phyloP scores from a whole-genome alignment of 768 basidiomycete genomes.

The Lactifluus echinatus region DNA sequence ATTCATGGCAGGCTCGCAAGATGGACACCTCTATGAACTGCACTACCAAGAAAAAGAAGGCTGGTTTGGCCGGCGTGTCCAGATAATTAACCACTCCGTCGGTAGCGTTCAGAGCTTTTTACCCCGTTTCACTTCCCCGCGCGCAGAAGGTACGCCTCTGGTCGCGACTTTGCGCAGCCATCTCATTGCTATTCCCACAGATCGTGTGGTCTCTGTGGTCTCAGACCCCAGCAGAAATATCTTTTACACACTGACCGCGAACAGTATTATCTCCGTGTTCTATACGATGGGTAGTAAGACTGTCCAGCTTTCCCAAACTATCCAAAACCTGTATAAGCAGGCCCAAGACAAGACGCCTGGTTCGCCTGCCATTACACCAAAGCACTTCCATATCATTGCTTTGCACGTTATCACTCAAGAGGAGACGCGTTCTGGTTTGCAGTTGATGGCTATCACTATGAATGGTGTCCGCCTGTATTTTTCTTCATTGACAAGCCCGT shows the following conservation, averaged over 20 bases:
- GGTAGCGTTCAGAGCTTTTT: slow-evolving; percentile 71
- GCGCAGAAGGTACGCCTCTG: slow-evolving; percentile 51
- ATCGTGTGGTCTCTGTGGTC: slow-evolving; percentile 60
- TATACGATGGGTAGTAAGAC: slow-evolving; percentile 53
- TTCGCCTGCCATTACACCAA: slow-evolving; percentile 59
- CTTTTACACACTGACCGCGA: slow-evolving; percentile 69
- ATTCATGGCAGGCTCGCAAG: slow-evolving; percentile 80
- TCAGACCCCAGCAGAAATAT: slow-evolving; percentile 61
- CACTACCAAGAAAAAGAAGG: slow-evolving; percentile 86
- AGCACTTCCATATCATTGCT: slow-evolving; percentile 59
- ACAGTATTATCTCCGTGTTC: slow-evolving; percentile 60
- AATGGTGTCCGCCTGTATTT: slow-evolving; percentile 86
- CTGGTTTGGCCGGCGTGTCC: slow-evolving; percentile 85
- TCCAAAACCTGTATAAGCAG: slow-evolving; percentile 65
- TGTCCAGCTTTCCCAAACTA: slow-evolving; percentile 62
- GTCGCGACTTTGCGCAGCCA: background rate
- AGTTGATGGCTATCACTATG: slow-evolving; percentile 72
- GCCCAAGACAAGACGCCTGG: slow-evolving; percentile 79
- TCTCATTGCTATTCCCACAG: slow-evolving; percentile 31
- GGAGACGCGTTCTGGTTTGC: slow-evolving; percentile 62
- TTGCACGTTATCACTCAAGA: slow-evolving; percentile 59
- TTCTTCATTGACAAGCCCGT: slow-evolving; percentile 40
- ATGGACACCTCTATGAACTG: slow-evolving; percentile 86
- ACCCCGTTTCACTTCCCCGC: slow-evolving; percentile 60
- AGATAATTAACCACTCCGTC: slow-evolving; percentile 81